Conservation (phyloP, 1,284 basidiomycete species). For the Agaricales sp. region DNA sequence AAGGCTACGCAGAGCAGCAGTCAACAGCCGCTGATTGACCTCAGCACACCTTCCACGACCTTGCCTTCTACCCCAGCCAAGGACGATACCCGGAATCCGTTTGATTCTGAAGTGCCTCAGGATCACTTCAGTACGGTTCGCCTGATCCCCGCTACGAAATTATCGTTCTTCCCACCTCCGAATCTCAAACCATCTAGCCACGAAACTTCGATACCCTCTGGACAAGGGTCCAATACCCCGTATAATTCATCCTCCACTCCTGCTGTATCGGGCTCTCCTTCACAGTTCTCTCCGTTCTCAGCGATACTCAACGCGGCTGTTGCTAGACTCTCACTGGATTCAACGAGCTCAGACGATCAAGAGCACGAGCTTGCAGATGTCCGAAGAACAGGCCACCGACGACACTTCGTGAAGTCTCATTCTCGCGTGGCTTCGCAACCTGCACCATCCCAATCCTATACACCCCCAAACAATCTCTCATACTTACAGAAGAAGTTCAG, state of each 20-base stretch:
- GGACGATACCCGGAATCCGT: constrained; percentile 6
- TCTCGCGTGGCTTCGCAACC: constrained; percentile 10
- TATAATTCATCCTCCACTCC: background rate
- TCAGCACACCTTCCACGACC: constrained; percentile 1
- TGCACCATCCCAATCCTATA: too few relatives aligned
- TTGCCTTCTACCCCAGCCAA: constrained; percentile 10
- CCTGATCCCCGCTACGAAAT: constrained; percentile 39
- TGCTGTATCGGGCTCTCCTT: background rate
- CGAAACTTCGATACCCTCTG: constrained; percentile 6
- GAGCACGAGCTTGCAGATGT: constrained; percentile 38
- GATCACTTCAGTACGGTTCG: constrained; percentile 23
- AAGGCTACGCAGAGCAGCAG: constrained; percentile 11
- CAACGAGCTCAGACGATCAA: constrained; percentile 25
- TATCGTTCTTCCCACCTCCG: constrained; percentile 54
- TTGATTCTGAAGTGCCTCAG: background rate
- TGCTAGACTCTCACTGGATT: constrained; percentile 41
- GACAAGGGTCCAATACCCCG: constrained; percentile 3
- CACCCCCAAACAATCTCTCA: too few relatives aligned
- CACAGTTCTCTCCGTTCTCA: background rate
- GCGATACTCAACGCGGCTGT: background rate
- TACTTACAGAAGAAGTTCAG: too few relatives aligned
- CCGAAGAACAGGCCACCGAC: constrained; percentile 8
- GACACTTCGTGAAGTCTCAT: constrained; percentile 11
- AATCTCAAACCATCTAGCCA: constrained; percentile 9
- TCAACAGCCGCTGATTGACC: background rate